Evolutionary conservation across 768 basidiomycete genomes (phyloP).

Genomic region (Leccinellum rugosiceps): DNA sequence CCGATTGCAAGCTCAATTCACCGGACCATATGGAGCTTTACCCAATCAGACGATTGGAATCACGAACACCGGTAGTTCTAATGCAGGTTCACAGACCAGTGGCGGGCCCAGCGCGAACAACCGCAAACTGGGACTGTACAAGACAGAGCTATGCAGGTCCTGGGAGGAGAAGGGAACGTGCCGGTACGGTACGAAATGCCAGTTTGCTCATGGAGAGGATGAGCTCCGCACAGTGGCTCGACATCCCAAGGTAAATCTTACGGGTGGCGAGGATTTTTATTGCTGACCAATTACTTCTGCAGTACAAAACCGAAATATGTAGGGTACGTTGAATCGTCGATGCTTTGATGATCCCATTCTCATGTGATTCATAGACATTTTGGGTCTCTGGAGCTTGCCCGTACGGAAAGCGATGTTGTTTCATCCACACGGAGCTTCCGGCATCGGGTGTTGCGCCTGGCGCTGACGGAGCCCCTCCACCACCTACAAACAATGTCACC

Average conservation of each 20-base stretch:
- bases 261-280: not conserved
- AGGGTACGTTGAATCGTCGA: conserved; percentile 48
- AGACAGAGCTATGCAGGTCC: conserved; percentile 85
- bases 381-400: conserved; percentile 94
- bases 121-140: conserved; percentile 85
- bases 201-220: conserved; percentile 91
- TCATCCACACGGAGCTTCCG: conserved; percentile 88
- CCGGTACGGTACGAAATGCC: conserved; percentile 85
- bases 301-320: conserved; percentile 96
- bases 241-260: conserved; percentile 74
- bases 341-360: not conserved
- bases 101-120: conserved; percentile 87
- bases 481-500: conserved; percentile 48
- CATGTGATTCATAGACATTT: conserved; percentile 59
- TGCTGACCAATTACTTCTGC: conserved; percentile 18
- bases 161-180: conserved; percentile 92
- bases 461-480: conserved; percentile 50
- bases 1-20: conserved; percentile 54
- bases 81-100: conserved; percentile 31
- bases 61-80: conserved; percentile 38
- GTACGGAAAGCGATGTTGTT: conserved; percentile 90
- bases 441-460: conserved; percentile 56
- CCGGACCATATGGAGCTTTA: conserved; percentile 52
- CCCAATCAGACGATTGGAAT: conserved; percentile 43
- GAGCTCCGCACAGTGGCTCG: conserved; percentile 81